phyloP scores from a whole-genome alignment of 1,284 basidiomycete species.

The Pascua guehoae region DNA sequence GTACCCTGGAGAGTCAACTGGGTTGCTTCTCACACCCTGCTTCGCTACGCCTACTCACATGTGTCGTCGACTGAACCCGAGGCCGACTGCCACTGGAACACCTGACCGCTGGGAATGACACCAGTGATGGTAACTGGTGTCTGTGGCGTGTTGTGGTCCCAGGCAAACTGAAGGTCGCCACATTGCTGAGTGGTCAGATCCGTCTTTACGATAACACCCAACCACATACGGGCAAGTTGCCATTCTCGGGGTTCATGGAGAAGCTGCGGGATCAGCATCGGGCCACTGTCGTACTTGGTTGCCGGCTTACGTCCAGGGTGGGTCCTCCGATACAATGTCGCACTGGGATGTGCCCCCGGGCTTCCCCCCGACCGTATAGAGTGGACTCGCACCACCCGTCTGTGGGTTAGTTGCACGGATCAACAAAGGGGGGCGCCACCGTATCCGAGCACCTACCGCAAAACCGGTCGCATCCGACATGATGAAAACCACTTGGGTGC shows the following conservation, averaged over 20 bases:
- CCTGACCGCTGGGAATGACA: slow-evolving; percentile 41
- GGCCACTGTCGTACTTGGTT: background rate
- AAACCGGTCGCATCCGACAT: slow-evolving; percentile 42
- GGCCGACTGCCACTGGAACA: slow-evolving; percentile 24
- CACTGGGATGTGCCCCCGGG: slow-evolving; percentile 19
- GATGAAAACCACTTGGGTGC: slow-evolving; percentile 31
- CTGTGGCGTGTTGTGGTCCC: slow-evolving; percentile 15
- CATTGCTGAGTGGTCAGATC: slow-evolving; percentile 26
- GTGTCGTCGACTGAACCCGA: background rate
- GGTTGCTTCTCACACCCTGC: background rate
- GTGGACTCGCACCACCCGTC: slow-evolving; percentile 38
- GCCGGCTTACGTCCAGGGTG: background rate
- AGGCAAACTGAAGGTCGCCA: slow-evolving; percentile 29
- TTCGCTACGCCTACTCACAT: background rate
- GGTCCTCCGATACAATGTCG: slow-evolving; percentile 17
- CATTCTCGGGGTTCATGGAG: slow-evolving; percentile 3
- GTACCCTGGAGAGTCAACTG: slow-evolving; percentile 19
- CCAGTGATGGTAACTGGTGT: slow-evolving; percentile 36
- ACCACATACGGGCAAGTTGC: background rate
- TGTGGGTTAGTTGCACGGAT: slow-evolving; percentile 12
- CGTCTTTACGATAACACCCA: no score
- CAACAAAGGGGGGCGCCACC: background rate
- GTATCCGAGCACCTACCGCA: slow-evolving; percentile 26
- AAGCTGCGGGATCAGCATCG: background rate
- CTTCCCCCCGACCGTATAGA: slow-evolving; percentile 24